Evolutionary conservation across 306 rosid species (phyloP).

Genomic region (Comarum palustre): DNA sequence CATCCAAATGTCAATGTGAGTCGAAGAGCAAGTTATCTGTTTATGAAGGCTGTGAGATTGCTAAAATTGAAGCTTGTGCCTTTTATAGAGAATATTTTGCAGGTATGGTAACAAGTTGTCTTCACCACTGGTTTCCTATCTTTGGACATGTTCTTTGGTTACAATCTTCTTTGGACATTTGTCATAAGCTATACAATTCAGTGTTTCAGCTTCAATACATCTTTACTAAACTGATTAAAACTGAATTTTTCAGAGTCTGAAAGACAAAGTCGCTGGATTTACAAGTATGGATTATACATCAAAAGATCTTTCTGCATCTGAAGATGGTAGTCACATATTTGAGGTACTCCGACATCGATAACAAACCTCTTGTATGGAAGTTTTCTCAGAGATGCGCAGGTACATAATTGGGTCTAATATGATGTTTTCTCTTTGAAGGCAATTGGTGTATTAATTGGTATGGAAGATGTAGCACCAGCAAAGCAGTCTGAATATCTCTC

Average conservation of each 20-base stretch:
- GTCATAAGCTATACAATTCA: slow-evolving; percentile 24
- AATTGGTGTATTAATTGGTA: slow-evolving; percentile 88
- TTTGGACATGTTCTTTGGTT: no score
- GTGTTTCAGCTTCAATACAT: slow-evolving; percentile 1
- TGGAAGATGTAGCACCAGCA: slow-evolving; percentile 79
- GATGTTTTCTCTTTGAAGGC: slow-evolving; percentile 56
- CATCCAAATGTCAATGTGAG: slow-evolving; percentile 78
- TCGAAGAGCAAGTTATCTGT: slow-evolving; percentile 87
- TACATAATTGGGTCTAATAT: slow-evolving; percentile 25
- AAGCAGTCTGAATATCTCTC: slow-evolving; percentile 91
- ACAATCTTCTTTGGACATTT: slow-evolving; percentile 8
- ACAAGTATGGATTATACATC: slow-evolving; percentile 54
- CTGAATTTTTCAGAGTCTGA: slow-evolving; percentile 59
- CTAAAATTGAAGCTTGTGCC: slow-evolving; percentile 85
- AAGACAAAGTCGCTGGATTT: slow-evolving; percentile 65
- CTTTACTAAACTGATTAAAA: slow-evolving; percentile 15
- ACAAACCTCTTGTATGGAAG: slow-evolving; percentile 7
- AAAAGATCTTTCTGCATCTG: slow-evolving; percentile 64
- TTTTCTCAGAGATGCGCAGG: slow-evolving; percentile 15
- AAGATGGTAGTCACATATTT: slow-evolving; percentile 96
- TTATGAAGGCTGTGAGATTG: slow-evolving; percentile 89
- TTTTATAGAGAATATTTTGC: slow-evolving; percentile 81
- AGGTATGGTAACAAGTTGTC: slow-evolving; percentile 44
- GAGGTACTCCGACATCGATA: slow-evolving; percentile 49
- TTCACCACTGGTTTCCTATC: slow-evolving; percentile 3